Percentiles rank a stretch among this genome's conserved stretches.
Conservation (phyloP, 2,329 filamentous ascomycete genomes). For the Aspergillus quadricinctus region DNA sequence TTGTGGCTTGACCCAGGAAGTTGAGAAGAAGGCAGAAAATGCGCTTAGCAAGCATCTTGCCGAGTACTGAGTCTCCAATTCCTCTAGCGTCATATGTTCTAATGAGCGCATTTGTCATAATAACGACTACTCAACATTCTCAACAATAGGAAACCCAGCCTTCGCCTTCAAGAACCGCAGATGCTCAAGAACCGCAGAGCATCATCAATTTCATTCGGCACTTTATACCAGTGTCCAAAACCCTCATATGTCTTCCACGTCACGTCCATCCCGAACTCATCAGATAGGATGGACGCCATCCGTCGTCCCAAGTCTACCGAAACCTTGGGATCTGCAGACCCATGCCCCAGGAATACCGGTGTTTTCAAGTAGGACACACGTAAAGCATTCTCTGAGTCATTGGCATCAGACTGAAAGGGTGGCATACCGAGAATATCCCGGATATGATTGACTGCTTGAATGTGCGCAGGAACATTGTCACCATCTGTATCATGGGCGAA, state of each 20-base stretch:
- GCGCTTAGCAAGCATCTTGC: no score
- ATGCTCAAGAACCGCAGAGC: conserved; percentile 35
- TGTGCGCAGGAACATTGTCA: conserved; percentile 9
- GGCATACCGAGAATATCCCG: conserved; percentile 31
- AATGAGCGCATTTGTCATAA: no score
- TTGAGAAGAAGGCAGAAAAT: no score
- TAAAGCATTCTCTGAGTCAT: background rate
- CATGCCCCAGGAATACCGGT: conserved; percentile 9
- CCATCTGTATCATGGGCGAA: conserved; percentile 8
- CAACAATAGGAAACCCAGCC: conserved; percentile 4
- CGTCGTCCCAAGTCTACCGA: conserved; percentile 16
- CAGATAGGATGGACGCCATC: conserved; percentile 13
- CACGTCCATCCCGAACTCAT: conserved; percentile 14
- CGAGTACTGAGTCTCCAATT: no score
- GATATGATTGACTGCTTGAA: conserved; percentile 26
- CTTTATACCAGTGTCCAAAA: conserved; percentile 48
- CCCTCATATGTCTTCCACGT: conserved; percentile 38
- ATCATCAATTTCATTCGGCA: conserved; percentile 48
- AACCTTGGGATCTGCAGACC: conserved; percentile 38
- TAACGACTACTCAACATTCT: background rate
- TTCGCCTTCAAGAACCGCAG: conserved; percentile 28
- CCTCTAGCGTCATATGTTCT: no score
- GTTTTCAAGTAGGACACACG: conserved; percentile 1
- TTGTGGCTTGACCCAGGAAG: no score
- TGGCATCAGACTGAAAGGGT: background rate